Percentiles rank a stretch among this genome's conserved stretches.
Evolutionary conservation across 345 rosid species (phyloP).

Genomic region (Hibiscus tridactylites): DNA sequence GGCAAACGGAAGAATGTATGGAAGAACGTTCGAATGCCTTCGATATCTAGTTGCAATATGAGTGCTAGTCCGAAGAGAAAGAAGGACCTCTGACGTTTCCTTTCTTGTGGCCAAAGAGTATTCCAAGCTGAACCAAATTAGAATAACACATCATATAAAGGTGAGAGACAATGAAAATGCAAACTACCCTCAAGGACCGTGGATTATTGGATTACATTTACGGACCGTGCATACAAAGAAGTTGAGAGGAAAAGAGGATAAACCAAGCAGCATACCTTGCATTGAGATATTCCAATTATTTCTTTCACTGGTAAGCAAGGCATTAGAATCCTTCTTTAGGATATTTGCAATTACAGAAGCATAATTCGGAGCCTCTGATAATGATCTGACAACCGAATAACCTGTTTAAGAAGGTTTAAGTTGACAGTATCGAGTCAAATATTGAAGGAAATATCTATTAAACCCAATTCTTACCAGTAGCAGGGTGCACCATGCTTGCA

Average conservation of each 20-base stretch:
- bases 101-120: constrained; percentile 87
- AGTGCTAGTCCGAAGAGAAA: constrained; percentile 93
- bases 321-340: constrained; percentile 30
- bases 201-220: too few relatives aligned
- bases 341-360: constrained; percentile 75
- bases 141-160: background rate
- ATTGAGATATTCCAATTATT: constrained; percentile 51
- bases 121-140: constrained; percentile 64
- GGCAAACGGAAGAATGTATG: constrained; percentile 69
- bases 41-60: constrained; percentile 70
- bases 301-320: constrained; percentile 23
- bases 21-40: constrained; percentile 48
- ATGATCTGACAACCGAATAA: constrained; percentile 87
- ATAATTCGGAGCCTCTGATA: constrained; percentile 92
- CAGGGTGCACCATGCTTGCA: constrained; percentile 97
- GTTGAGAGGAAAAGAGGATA: background rate
- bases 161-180: background rate
- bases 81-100: constrained; percentile 92
- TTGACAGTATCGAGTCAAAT: constrained; percentile 7
- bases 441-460: constrained; percentile 7
- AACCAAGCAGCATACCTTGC: constrained; percentile 46
- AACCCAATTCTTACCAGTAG: constrained; percentile 49
- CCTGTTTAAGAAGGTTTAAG: constrained; percentile 39
- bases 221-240: too few relatives aligned
- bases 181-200: too few relatives aligned